phyloP scores from a whole-genome alignment of 179 eudicot genomes.

The Amaranthus tricolor region DNA sequence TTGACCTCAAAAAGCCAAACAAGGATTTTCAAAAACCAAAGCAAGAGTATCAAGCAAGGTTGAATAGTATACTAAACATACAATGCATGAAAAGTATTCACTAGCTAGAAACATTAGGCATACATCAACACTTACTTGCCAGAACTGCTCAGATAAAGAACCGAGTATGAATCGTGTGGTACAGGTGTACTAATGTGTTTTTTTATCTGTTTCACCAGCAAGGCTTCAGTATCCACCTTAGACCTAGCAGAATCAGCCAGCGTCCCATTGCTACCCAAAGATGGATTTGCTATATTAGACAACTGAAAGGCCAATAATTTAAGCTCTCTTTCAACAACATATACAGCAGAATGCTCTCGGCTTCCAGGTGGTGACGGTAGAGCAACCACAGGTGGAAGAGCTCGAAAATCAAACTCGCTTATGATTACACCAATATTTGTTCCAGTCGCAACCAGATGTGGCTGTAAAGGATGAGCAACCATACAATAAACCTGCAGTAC shows the following conservation, averaged over 20 bases:
- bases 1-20: background rate
- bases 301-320: slow-evolving; percentile 80
- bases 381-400: slow-evolving; percentile 89
- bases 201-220: slow-evolving; percentile 85
- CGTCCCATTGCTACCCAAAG: slow-evolving; percentile 84
- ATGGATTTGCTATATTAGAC: slow-evolving; percentile 72
- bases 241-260: slow-evolving; percentile 62
- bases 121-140: slow-evolving; percentile 72
- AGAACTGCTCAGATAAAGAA: slow-evolving; percentile 89
- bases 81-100: background rate
- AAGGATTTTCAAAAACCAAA: background rate
- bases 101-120: slow-evolving; percentile 7
- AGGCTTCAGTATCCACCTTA: slow-evolving; percentile 78
- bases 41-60: background rate
- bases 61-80: background rate
- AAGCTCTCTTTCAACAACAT: slow-evolving; percentile 81
- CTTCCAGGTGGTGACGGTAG: slow-evolving; percentile 75
- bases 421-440: slow-evolving; percentile 83
- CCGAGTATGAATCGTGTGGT: slow-evolving; percentile 92
- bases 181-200: slow-evolving; percentile 89
- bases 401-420: slow-evolving; percentile 86
- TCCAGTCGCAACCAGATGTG: slow-evolving; percentile 97
- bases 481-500: slow-evolving; percentile 84
- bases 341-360: slow-evolving; percentile 90
- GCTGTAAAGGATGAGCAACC: slow-evolving; percentile 98